Evolutionary conservation across 2,329 filamentous ascomycete genomes (phyloP), one percentile per base, ranked within the genome.

Genomic region (Tolypocladium inflatum): DNA sequence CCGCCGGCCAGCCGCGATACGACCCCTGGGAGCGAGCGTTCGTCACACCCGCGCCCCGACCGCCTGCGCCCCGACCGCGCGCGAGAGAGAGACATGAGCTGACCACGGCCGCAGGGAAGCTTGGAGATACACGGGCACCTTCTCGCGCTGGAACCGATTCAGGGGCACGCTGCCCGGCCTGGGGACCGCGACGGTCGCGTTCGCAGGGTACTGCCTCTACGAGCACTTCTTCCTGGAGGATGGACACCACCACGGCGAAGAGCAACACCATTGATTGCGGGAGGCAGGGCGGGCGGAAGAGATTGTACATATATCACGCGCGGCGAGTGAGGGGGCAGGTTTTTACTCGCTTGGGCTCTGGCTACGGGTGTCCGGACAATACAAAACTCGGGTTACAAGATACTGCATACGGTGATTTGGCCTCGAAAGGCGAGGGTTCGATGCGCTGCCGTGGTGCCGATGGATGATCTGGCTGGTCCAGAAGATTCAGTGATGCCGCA

Each of bases 101-200:
- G 55, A 48, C 50, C 41, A 38, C 21, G 19, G 19, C 26, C 30
- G 17, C 72, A 99, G 94, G 71, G 94, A 99, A 80, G 83, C 89
- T 71, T 99, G 94, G 94, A 84, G 94, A 75, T 97, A 96, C 80
- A 86, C 83, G 41, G 94, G 93, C 63, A 87, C 84, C 57, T 97
- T 97, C 80, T 88, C 87, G 64, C 85, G 93, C 67, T 89, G 80
- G 78, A 96, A 96, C 78, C 88, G 94, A 67, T 94, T 97, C 80
- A 91, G 87, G 78, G 80, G 83, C 68, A 80, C 85, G 63, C 91
- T 99, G 72, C 94, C 94, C 42, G 94, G 94, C 61, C 81, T 99
- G 67, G 94, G 94, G 63, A 96, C 93, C 66, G 94, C 91, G 38
- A 89, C 89, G 6, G 92, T 94, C 60, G 92, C 93, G 52, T 99